phyloP scores from a whole-genome alignment of 495 filamentous ascomycete species.

The Aspergillus baeticus region DNA sequence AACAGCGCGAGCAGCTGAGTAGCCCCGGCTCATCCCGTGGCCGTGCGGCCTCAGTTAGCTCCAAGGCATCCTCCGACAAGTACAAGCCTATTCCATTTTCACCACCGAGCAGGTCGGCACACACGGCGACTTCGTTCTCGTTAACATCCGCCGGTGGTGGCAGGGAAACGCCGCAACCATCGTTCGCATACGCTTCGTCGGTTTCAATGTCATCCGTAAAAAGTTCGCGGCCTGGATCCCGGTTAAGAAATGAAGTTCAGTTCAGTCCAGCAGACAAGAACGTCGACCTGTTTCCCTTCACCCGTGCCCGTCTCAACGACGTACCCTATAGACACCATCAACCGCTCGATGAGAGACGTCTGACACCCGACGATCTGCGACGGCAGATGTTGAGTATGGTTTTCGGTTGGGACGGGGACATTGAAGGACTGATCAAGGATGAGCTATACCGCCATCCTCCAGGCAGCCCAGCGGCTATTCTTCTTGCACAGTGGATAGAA shows the following conservation, averaged over 20 bases:
- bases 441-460: slow-evolving; percentile 72
- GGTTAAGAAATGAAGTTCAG: slow-evolving; percentile 79
- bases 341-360: slow-evolving; percentile 56
- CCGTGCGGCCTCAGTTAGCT: slow-evolving; percentile 60
- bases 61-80: slow-evolving; percentile 46
- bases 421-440: slow-evolving; percentile 78
- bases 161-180: slow-evolving; percentile 41
- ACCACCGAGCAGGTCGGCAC: slow-evolving; percentile 41
- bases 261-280: slow-evolving; percentile 59
- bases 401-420: slow-evolving; percentile 92
- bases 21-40: slow-evolving; percentile 67
- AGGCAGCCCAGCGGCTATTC: slow-evolving; percentile 71
- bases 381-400: slow-evolving; percentile 91
- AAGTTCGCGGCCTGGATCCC: slow-evolving; percentile 64
- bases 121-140: slow-evolving; percentile 48
- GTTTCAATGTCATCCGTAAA: slow-evolving; percentile 65
- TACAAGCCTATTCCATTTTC: slow-evolving; percentile 36
- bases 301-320: slow-evolving; percentile 72
- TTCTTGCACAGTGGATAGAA: slow-evolving; percentile 89
- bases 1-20: slow-evolving; percentile 55
- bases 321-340: slow-evolving; percentile 71
- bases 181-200: slow-evolving; percentile 45
- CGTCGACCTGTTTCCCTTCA: slow-evolving; percentile 63
- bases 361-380: slow-evolving; percentile 83
- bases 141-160: slow-evolving; percentile 33